These are phyloP conservation scores for Magnusiomyces tetraspermus DNA, from an alignment of 1,139 yeast genomes.

Conservation along the genomic window DNA sequence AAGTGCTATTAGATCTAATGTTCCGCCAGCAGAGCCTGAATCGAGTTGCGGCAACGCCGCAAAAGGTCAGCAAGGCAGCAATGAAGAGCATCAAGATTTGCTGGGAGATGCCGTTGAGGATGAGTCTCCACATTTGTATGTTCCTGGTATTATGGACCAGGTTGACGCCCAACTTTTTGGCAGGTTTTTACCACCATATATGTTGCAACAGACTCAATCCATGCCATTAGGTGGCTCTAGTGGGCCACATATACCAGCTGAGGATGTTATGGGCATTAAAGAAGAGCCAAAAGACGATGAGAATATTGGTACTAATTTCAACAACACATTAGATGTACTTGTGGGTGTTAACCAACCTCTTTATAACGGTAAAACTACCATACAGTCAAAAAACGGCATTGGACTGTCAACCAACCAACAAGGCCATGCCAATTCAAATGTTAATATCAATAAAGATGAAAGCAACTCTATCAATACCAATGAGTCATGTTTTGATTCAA, in stretches of 20 bases:
- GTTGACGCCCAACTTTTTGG: slow-evolving; percentile 80
- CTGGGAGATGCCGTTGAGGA: background rate
- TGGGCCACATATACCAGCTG: slow-evolving; percentile 5
- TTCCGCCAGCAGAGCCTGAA: too few species aligned
- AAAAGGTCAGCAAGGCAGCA: too few species aligned
- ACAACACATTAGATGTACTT: too few species aligned
- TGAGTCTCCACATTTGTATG: slow-evolving; percentile 32
- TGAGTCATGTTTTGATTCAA: background rate
- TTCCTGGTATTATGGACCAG: slow-evolving; percentile 77
- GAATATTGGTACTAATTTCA: background rate
- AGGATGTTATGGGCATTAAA: background rate
- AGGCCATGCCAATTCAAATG: background rate
- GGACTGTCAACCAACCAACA: too few species aligned
- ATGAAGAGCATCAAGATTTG: too few species aligned
- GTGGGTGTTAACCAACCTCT: too few species aligned
- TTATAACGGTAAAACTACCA: too few species aligned
- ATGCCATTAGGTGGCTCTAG: background rate
- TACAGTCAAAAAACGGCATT: too few species aligned
- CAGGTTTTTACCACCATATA: slow-evolving; percentile 71
- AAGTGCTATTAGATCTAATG: too few species aligned
- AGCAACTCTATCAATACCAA: background rate
- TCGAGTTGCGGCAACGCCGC: too few species aligned
- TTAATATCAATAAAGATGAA: background rate
- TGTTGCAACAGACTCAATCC: slow-evolving; percentile 34
- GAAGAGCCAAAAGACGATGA: background rate